Evolutionary conservation across 164 flowering plant species (phyloP), one percentile per base, ranked within the genome.

Genomic region (Sedum album): DNA sequence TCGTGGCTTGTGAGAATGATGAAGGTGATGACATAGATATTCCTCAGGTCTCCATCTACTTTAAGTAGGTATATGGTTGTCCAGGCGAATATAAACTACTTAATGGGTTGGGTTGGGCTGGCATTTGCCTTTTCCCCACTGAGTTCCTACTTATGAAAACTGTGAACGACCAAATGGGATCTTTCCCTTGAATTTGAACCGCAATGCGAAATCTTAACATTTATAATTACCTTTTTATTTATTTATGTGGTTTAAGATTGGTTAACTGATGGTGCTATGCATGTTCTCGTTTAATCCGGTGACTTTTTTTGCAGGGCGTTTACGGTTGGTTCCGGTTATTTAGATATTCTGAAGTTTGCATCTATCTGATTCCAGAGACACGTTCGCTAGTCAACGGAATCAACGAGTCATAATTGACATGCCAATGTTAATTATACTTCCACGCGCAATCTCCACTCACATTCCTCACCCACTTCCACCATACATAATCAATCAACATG

Each of bases 1-100:
- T 86, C 1, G 91, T 91, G 48, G 95, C 95, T 0, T 91, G 93
- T 35, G 97, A 91, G 74, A 91, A 89, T 69, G 97, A 87, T 0
- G 95, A 91, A 5, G 95, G 81, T 72, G 83, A 87, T 44, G 95
- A 91, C 68, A 76, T 89, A 5, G 97, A 91, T 62, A 87, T 91
- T 62, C 97, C 97, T 20, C 85, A 76, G 69, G 39, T 91, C 7
- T 91, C 97, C 13, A 74, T 91, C 65, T 89, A 87, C 77, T 91
- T 82, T 79, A 72, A 79, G 41, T 88, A 79, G 79, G 62, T 3
- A 35, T 51, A 5, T 10, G 55, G n/a, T 13, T 5, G 31, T 25
- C 31, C 7, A 57, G 18, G 20, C 3, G 2, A 44, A 5, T 44
- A 25, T 57, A 57, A 28, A 57, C 33, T 26, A 57, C n/a, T 57